Evolutionary conservation across 169 alveolate species (phyloP), one percentile per base, ranked within the genome.

Genomic region (Babesia ovata): DNA sequence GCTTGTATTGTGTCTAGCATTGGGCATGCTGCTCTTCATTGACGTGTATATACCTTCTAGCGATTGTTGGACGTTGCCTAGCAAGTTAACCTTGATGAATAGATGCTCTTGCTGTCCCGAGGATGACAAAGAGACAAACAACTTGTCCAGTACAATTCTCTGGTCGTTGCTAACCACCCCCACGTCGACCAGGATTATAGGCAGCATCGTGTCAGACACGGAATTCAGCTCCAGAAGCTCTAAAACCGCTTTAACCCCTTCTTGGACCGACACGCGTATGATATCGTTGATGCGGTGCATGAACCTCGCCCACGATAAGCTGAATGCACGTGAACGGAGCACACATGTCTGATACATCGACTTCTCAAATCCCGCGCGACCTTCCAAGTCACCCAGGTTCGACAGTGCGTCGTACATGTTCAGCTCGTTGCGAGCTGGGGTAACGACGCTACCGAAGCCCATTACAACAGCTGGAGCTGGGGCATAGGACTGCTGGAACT

Each of bases 341-440:
- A 73, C 36, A 26, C 75, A 44, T n/a, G 83, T 45, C 52, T 81
- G 88, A 48, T 81, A 73, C 48, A 81, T 36, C 11, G 82, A 44
- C 58, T 61, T 63, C 70, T 81, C 88, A 22, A 69, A 81, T 0
- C 28, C 49, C 24, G 33, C 42, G 0, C 63, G 67, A 6, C 70
- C 19, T 2, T 29, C 57, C 17, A 12, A 21, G 42, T 81, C 79
- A 7, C 74, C 69, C 39, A 73, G 50, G 39, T 59, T 21, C 28
- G 60, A 22, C 58, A 81, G 46, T 29, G 75, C 71, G 26, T 21
- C 22, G 54, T 57, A 73, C 79, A 81, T 72, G 24, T 62, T 70
- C 36, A 81, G 57, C 56, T 81, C 88, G n/a, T 81, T 72, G 24
- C 73, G 67, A 8, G 88, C 73, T 4, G 88, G 88, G 11, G 79